Base-by-base conservation (phyloP, 148 eudicot genomes). In the Vaccinium macrocarpon region DNA sequence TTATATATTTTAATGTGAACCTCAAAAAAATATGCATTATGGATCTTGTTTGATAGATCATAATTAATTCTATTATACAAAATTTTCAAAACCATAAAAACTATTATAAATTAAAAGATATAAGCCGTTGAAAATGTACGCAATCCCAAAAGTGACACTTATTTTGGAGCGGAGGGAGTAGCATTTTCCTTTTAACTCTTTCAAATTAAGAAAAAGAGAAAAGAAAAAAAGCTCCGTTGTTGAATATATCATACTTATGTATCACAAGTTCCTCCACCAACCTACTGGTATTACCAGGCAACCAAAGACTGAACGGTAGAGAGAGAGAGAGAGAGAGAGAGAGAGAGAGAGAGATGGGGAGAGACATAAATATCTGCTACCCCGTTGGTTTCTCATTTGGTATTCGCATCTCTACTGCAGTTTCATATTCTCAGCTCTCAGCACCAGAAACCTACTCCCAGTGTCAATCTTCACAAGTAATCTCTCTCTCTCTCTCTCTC, bases 261-360 rank as follows among this genome's bases (percentile, higher is more conserved):
- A 32, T 32, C 75, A 71, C 75, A 32, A 72, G 76, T 72, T 72
- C 49, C 76, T 38, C 76, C 38, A 38, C 76, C 76, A 32, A 72
- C 76, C 48, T 72, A 72, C 76, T 38, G 13, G 46, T 15, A 12
- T 27, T 70, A 38, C 48, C 50, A 72, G 76, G 50, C 76, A 15
- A 35, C 38, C 76, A 6, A 35, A 72, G 76, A 72, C 38, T 27
- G 38, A 68, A 0, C 18, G 73, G 38, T 27, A 68, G 38, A 29
- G 18, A 27, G 25, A 13, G 35, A 32, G 2, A 32, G 35, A 32
- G 32, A 32, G 1, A 68, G 73, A 13, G 38, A 51, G 55, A 68
- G 38, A 29, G 18, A 27, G 25, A 13, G 35, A 32, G 2, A 32
- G 35, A 32, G 32, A 32, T 0, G 27, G 73, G 5, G 38, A 51